A percentile compares a stretch with the other conserved stretches of the same genome.
Evolutionary conservation across 305 asterid species (phyloP).

Genomic region (Euphrasia arctica): DNA sequence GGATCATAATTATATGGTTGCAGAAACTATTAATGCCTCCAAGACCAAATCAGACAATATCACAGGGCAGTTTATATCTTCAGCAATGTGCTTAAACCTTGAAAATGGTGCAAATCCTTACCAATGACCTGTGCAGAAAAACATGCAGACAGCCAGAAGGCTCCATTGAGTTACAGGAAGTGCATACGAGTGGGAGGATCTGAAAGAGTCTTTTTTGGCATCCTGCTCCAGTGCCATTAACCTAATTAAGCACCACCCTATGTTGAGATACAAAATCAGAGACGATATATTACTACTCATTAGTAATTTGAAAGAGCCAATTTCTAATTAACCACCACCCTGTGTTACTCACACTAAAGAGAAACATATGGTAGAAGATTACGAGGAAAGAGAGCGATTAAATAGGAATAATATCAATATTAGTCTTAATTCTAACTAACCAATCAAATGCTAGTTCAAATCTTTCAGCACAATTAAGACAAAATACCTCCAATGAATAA

Average conservation of each 20-base stretch:
- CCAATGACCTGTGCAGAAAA: constrained; percentile 98
- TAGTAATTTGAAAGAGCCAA: constrained; percentile 12
- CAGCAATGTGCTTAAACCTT: constrained; percentile 14
- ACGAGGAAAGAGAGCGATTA: too few relatives aligned
- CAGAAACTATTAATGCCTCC: constrained; percentile 2
- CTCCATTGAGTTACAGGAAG: constrained; percentile 81
- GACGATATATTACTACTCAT: constrained; percentile 4
- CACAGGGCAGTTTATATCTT: constrained; percentile 4
- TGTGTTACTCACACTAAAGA: neutral
- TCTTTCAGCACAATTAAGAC: constrained; percentile 19
- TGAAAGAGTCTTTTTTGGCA: constrained; percentile 29
- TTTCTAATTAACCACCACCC: constrained; percentile 1
- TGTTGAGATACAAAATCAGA: constrained; percentile 18
- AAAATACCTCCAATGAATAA: constrained; percentile 67
- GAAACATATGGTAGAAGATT: neutral
- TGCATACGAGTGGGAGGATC: constrained; percentile 49
- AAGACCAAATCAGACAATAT: constrained; percentile 6
- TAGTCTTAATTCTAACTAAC: neutral
- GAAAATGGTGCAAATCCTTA: constrained; percentile 31
- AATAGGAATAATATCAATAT: too few relatives aligned
- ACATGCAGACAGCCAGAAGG: constrained; percentile 75
- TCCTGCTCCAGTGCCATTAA: constrained; percentile 40
- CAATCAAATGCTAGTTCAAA: neutral
- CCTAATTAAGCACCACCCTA: constrained; percentile 82
- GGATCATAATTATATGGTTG: constrained; percentile 9